These are phyloP conservation scores for Coniochaeta sp. DNA, from an alignment of 2,329 filamentous ascomycete genomes.

Conservation along the genomic window DNA sequence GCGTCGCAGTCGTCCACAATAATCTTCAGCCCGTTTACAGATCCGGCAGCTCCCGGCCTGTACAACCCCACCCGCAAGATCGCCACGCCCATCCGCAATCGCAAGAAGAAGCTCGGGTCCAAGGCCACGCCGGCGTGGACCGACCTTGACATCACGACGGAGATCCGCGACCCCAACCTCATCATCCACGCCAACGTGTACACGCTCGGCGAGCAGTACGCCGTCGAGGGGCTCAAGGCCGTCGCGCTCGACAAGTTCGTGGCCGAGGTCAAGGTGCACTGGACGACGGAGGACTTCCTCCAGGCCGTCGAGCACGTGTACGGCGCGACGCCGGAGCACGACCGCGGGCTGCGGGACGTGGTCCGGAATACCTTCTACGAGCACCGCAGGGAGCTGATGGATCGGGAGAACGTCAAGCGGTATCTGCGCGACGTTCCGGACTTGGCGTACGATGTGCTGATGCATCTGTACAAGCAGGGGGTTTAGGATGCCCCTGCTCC, in stretches of 20 bases:
- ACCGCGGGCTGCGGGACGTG: conserved; percentile 7
- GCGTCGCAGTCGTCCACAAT: background rate
- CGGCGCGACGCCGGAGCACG: background rate
- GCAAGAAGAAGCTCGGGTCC: background rate
- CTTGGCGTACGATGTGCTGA: background rate
- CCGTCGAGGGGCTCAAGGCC: conserved; percentile 7
- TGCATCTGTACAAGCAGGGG: background rate
- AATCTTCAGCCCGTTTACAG: background rate
- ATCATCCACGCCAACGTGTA: conserved; percentile 11
- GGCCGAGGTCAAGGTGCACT: conserved; percentile 3
- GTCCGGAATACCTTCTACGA: conserved; percentile 2
- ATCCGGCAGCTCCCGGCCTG: background rate
- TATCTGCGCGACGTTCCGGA: background rate
- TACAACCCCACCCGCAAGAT: background rate
- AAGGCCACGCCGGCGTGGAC: background rate
- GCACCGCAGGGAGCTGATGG: background rate
- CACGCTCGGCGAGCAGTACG: conserved; percentile 7
- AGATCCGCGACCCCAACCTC: conserved; percentile 4
- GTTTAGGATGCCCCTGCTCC: background rate
- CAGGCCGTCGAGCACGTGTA: conserved; percentile 8
- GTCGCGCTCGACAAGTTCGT: conserved; percentile 9
- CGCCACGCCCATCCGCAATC: background rate
- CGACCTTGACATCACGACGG: background rate
- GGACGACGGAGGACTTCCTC: conserved; percentile 10
- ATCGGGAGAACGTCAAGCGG: background rate